Evolutionary conservation across 139 green algal genomes (phyloP).

Genomic region (Trebouxia sp.): DNA sequence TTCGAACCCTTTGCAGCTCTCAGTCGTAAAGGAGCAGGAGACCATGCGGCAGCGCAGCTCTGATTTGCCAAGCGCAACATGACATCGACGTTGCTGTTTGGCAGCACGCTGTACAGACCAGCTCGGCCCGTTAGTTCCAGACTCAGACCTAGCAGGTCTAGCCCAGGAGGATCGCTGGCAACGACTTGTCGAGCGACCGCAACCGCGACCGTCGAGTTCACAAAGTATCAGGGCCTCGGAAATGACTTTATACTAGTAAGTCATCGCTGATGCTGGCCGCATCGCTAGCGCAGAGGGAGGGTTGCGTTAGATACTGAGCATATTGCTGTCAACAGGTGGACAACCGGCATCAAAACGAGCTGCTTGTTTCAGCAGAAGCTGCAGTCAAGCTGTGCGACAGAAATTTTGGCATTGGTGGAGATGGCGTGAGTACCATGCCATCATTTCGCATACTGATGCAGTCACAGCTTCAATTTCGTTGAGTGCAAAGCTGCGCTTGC

Average conservation of each 20-base stretch:
- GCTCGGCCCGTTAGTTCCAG: background rate
- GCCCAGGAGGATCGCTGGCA: background rate
- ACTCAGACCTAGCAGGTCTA: background rate
- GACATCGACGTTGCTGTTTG: background rate
- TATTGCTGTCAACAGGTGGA: conserved; percentile 72
- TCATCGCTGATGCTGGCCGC: background rate
- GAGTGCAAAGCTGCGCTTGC: background rate
- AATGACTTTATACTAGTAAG: conserved; percentile 98
- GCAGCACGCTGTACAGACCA: background rate
- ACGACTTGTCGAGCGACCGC: background rate
- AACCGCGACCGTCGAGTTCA: conserved; percentile 80
- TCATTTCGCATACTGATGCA: background rate
- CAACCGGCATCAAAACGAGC: conserved; percentile 79
- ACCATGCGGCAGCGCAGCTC: no score
- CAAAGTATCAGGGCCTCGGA: conserved; percentile 97
- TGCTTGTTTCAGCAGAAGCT: conserved; percentile 78
- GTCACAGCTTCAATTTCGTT: background rate
- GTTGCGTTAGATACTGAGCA: background rate
- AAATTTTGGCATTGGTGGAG: conserved; percentile 95
- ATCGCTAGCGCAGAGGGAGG: background rate
- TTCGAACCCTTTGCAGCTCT: no score
- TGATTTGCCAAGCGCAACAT: background rate
- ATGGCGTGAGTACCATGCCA: conserved; percentile 74
- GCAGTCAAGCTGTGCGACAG: conserved; percentile 88
- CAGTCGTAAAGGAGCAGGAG: no score